Percentiles rank a stretch among this genome's conserved stretches.
These are phyloP conservation scores for Mycena crocata DNA, from an alignment of 768 basidiomycete genomes.

Conservation along the genomic window DNA sequence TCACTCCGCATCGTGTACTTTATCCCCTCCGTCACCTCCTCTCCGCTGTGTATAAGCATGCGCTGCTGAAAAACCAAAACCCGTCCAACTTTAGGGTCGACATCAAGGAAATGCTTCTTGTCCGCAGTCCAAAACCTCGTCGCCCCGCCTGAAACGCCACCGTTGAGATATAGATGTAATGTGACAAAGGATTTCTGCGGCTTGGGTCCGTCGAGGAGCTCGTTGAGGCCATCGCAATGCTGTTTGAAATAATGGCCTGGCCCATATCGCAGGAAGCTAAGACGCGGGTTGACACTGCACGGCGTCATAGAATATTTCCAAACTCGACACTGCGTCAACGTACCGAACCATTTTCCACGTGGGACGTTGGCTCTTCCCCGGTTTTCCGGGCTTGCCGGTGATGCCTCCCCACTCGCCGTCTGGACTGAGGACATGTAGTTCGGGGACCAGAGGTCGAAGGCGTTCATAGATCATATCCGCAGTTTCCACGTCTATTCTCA, in stretches of 20 bases:
- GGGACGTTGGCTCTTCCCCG: conserved; percentile 40
- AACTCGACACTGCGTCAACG: not conserved
- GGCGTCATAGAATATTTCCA: not conserved
- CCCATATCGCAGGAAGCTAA: conserved; percentile 58
- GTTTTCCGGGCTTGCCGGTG: conserved; percentile 32
- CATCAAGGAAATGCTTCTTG: conserved; percentile 48
- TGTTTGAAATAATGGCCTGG: conserved; percentile 54
- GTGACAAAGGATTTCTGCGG: conserved; percentile 54
- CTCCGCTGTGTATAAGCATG: conserved; percentile 54
- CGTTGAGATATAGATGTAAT: conserved; percentile 56
- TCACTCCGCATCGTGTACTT: conserved; percentile 57
- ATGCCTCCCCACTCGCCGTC: conserved; percentile 49
- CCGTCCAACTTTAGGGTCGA: conserved; percentile 55
- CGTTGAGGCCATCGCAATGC: conserved; percentile 48
- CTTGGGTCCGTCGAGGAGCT: conserved; percentile 47
- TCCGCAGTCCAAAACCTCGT: conserved; percentile 53
- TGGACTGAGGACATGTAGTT: conserved; percentile 47
- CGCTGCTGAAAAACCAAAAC: conserved; percentile 57
- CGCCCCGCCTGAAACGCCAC: conserved; percentile 44
- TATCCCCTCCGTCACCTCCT: conserved; percentile 49
- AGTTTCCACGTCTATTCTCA: conserved; percentile 48
- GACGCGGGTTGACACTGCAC: conserved; percentile 53
- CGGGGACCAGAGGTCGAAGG: conserved; percentile 51
- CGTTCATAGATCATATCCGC: conserved; percentile 50
- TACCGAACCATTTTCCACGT: conserved; percentile 53